These are phyloP conservation scores for Paraphoma sp. DNA, from an alignment of 2,329 filamentous ascomycete species.

Conservation along the genomic window DNA sequence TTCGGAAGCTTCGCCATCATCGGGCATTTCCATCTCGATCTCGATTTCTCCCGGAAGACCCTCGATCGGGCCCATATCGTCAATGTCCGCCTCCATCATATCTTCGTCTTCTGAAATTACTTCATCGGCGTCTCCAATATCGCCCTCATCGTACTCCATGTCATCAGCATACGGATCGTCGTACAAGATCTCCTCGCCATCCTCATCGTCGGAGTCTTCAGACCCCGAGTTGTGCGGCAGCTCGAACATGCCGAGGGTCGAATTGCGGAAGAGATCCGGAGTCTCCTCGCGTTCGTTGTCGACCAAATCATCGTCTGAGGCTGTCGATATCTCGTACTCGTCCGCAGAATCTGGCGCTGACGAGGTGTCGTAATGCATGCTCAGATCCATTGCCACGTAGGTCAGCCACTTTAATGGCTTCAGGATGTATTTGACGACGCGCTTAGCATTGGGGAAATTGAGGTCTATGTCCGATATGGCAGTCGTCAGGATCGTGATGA, in stretches of 20 bases:
- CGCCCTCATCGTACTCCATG: slow-evolving; percentile 85
- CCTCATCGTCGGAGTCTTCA: slow-evolving; percentile 65
- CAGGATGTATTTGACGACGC: slow-evolving; percentile 95
- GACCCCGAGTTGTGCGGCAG: slow-evolving; percentile 82
- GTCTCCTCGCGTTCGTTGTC: slow-evolving; percentile 81
- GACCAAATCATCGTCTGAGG: slow-evolving; percentile 85
- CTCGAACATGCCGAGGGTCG: slow-evolving; percentile 92
- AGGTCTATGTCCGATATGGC: slow-evolving; percentile 96
- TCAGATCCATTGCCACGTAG: slow-evolving; percentile 84
- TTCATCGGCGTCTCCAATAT: slow-evolving; percentile 66
- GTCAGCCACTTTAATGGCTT: slow-evolving; percentile 87
- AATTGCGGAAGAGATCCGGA: slow-evolving; percentile 95
- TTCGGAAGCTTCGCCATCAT: slow-evolving; percentile 64
- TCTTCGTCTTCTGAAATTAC: slow-evolving; percentile 90
- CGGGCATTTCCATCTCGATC: slow-evolving; percentile 86
- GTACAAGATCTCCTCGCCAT: slow-evolving; percentile 77
- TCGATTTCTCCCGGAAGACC: slow-evolving; percentile 70
- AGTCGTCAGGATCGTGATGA: slow-evolving; percentile 83
- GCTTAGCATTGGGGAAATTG: slow-evolving; percentile 90
- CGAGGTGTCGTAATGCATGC: slow-evolving; percentile 78
- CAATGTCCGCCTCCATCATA: slow-evolving; percentile 79
- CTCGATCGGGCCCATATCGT: slow-evolving; percentile 77
- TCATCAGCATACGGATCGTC: slow-evolving; percentile 88
- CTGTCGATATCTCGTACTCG: slow-evolving; percentile 90
- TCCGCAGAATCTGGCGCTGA: slow-evolving; percentile 68